Conservation (phyloP, 106 monocot species). For the Amphibolis antarctica region DNA sequence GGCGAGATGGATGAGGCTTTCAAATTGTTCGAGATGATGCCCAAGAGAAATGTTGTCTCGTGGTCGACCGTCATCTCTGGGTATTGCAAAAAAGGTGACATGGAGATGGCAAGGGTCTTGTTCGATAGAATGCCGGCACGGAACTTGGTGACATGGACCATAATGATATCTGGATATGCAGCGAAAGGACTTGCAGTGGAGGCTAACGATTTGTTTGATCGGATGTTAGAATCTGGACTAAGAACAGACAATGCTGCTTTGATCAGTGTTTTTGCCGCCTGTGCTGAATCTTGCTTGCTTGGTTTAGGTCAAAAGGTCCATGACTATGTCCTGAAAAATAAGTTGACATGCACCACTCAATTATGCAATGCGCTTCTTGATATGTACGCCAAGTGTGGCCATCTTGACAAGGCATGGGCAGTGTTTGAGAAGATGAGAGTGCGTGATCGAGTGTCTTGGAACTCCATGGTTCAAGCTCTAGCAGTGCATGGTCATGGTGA, state of each 20-base stretch:
- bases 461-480: constrained; percentile 61
- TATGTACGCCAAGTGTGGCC: constrained; percentile 79
- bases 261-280: constrained; percentile 55
- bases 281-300: constrained; percentile 61
- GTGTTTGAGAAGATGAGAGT: constrained; percentile 32
- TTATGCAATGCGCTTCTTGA: constrained; percentile 68
- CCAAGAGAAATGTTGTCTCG: constrained; percentile 61
- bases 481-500: constrained; percentile 60
- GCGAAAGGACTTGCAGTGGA: constrained; percentile 41
- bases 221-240: constrained; percentile 44
- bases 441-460: constrained; percentile 68
- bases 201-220: constrained; percentile 35
- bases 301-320: constrained; percentile 54
- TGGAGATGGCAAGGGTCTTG: constrained; percentile 60
- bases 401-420: constrained; percentile 32
- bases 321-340: constrained; percentile 16
- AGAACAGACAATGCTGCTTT: constrained; percentile 29
- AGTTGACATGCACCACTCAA: constrained; percentile 18
- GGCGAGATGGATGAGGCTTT: constrained; percentile 59
- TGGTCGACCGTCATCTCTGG: constrained; percentile 68
- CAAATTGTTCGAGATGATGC: constrained; percentile 47
- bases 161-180: constrained; percentile 69
- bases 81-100: constrained; percentile 51
- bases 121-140: constrained; percentile 67
- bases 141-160: constrained; percentile 78